Evolutionary conservation across 1,284 basidiomycete species (phyloP), one percentile per base, ranked within the genome.

Genomic region (Rhizopogon hawkerae): DNA sequence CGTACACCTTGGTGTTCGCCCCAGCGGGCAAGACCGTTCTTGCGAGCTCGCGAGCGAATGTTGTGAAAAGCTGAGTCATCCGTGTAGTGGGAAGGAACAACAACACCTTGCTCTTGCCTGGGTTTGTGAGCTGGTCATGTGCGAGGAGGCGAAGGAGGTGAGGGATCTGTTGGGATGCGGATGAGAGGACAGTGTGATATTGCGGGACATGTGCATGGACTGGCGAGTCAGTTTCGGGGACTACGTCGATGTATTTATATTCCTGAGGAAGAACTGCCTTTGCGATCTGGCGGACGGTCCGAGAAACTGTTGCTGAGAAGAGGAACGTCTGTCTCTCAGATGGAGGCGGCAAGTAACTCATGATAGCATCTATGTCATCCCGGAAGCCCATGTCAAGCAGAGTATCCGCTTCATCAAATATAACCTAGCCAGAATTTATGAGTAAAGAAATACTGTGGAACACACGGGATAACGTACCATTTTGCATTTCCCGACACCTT

Each of bases 301-400:
- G 78, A 49, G 76, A 89, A 58, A 80, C 81, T 52, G 77, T 97
- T 8, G 95, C 94, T n/a, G 90, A 94, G 71, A 98, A 96, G 54
- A 98, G 75, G 73, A 97, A 88, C 0, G 93, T 98, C 64, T 94
- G 91, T 16, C 94, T 81, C 50, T 83, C 66, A 0, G 81, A 77
- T 1, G 73, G 65, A 31, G 72, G 69, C 13, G 90, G 89, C n/a
- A 98, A 73, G 57, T 76, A 75, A 2, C 72, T 60, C 31, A 80
- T 70, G 59, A 98, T 93, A 1, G 76, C 78, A 35, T 91, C 79
- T 39, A 98, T 83, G 57, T 96, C 93, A 39, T 88, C 81, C 7
- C 88, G 80, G 81, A 98, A 98, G 57, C 95, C 95, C 86, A 97
- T 91, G 57, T 97, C 93, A 37, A 98, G 76, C 10, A 98, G 76